Evolutionary conservation across 129 eudicot species (phyloP).

Genomic region (Escallonia herrerae): DNA sequence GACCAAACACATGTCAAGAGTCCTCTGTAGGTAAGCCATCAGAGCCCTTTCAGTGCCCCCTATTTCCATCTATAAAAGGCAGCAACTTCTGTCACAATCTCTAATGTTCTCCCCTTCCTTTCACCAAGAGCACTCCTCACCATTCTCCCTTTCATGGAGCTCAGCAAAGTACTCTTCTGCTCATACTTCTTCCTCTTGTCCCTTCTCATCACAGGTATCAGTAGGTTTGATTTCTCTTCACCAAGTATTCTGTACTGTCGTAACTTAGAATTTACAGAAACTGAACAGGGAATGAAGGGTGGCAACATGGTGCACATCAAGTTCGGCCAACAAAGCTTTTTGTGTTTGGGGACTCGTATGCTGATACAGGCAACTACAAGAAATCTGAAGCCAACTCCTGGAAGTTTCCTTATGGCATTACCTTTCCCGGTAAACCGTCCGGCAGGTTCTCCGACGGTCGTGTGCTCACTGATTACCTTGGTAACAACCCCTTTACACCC

Average conservation of each 20-base stretch:
- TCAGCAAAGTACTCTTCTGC: constrained; percentile 13
- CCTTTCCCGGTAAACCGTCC: constrained; percentile 94
- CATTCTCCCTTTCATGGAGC: constrained; percentile 20
- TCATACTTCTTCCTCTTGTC: constrained; percentile 17
- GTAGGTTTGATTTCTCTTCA: background rate
- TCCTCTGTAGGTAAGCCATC: no score
- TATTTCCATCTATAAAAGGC: no score
- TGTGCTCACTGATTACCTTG: constrained; percentile 76
- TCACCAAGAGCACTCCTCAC: background rate
- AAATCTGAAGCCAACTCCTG: constrained; percentile 46
- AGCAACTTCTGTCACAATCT: no score
- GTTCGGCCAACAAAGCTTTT: constrained; percentile 45
- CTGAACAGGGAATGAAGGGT: constrained; percentile 15
- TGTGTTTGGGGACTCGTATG: constrained; percentile 85
- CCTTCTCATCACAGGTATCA: constrained; percentile 29
- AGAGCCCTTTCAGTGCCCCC: no score
- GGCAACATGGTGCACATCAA: background rate
- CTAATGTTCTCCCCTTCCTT: no score
- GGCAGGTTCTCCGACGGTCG: constrained; percentile 97
- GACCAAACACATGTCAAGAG: no score
- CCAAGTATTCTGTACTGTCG: background rate
- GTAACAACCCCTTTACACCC: constrained; percentile 20
- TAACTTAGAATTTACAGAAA: background rate
- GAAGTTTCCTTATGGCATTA: constrained; percentile 64
- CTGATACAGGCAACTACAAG: constrained; percentile 68